These are phyloP conservation scores for Vachellia pachyceras DNA, from an alignment of 306 rosid species.

Conservation along the genomic window DNA sequence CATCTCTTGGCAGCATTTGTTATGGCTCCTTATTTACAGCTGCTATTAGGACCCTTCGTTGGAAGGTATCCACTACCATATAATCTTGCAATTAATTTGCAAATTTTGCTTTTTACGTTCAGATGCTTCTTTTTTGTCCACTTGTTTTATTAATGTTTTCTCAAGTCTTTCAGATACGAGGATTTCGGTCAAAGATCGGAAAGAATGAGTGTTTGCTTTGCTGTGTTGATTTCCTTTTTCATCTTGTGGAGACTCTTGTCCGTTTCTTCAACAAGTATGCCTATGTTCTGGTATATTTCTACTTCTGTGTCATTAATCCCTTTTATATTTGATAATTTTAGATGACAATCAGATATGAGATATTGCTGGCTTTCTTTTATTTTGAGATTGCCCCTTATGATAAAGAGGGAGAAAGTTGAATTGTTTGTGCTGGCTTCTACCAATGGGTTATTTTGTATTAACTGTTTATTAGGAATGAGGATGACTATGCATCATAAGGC, in stretches of 20 bases:
- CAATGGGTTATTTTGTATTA: background rate
- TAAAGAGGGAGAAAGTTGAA: background rate
- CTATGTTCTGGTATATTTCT: slow-evolving; percentile 81
- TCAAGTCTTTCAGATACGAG: slow-evolving; percentile 72
- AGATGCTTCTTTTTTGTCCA: slow-evolving; percentile 16
- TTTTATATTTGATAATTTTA: slow-evolving; percentile 13
- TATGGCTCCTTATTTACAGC: slow-evolving; percentile 99
- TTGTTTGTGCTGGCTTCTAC: background rate
- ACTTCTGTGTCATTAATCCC: slow-evolving; percentile 10
- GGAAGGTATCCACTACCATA: slow-evolving; percentile 67
- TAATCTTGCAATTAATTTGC: slow-evolving; percentile 27
- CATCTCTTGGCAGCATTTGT: slow-evolving; percentile 97
- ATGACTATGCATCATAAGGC: background rate
- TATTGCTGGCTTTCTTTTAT: slow-evolving; percentile 1
- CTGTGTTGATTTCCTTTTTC: slow-evolving; percentile 95
- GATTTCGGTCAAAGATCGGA: slow-evolving; percentile 93
- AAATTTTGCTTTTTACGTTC: slow-evolving; percentile 7
- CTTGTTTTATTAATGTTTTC: slow-evolving; percentile 15
- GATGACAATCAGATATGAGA: background rate
- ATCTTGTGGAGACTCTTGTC: slow-evolving; percentile 96
- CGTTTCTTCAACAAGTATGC: slow-evolving; percentile 99
- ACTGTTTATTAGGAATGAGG: background rate
- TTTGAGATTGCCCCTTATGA: slow-evolving; percentile 3
- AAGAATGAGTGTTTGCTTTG: slow-evolving; percentile 93
- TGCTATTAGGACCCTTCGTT: slow-evolving; percentile 89